Evolutionary conservation across 805 yeast genomes (phyloP), one percentile per base, ranked within the genome.

Genomic region (Candida golubevii): DNA sequence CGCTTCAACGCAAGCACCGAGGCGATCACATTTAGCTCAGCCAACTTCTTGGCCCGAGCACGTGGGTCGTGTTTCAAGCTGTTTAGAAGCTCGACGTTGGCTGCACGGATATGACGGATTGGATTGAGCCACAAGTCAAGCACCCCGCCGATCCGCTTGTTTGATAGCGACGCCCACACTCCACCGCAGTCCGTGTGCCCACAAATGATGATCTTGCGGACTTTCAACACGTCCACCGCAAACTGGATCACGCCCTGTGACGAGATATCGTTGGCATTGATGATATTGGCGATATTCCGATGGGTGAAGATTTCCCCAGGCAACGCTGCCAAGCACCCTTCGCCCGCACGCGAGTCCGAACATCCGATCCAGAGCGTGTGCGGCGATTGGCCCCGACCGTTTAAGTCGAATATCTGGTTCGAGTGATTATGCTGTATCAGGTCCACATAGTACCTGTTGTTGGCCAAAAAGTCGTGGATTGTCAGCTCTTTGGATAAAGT

Each of bases 401-500:
- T 54, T 41, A 54, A 44, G 29, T 54, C 56, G 37, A 54, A 54
- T 23, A 54, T 32, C 40, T 49, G 49, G 42, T 51, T 43, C 44
- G 48, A 42, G 48, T 54, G 56, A 44, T 54, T 54, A 50, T 51
- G 57, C 36, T 52, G 48, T 34, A 54, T 47, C 33, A 45, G 41
- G 41, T 54, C 54, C n/a, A 54, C 56, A 31, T 42, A 54, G 44
- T 50, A 54, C 34, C 34, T 37, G 48, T 54, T 54, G 51, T 54
- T 54, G 39, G 50, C 56, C 44, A 54, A 46, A 42, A 46, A 54
- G 35, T 54, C 57, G 32, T 38, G 48, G 29, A 54, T 30, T 13
- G 56, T 42, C 28, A 52, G 47, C 33, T 54, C 67, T 56, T 72
- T 75, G 27, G 67, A 65, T 38, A 81, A 65, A 1, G 72, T 66